Evolutionary conservation across 768 basidiomycete species (phyloP).

Genomic region (Collybia sordida): DNA sequence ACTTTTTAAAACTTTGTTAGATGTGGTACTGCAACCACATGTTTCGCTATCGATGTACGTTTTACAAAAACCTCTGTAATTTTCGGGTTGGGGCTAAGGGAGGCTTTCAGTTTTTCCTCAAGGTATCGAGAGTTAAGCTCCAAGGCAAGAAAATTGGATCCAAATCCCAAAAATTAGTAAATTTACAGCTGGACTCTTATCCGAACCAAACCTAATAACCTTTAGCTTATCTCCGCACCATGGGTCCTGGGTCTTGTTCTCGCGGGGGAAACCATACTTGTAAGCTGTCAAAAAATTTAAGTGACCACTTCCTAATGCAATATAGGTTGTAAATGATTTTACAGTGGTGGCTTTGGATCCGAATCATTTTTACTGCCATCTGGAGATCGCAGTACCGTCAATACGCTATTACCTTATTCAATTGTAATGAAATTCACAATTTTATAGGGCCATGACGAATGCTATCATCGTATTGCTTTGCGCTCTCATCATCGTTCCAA

Average conservation of each 20-base stretch:
- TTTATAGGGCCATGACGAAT: background rate
- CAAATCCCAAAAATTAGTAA: no score
- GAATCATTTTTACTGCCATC: background rate
- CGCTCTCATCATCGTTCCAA: background rate
- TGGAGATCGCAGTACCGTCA: background rate
- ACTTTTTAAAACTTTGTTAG: background rate
- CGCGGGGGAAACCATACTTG: background rate
- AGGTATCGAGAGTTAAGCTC: background rate
- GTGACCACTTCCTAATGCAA: background rate
- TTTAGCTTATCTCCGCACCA: background rate
- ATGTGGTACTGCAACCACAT: background rate
- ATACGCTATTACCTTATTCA: background rate
- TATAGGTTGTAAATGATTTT: background rate
- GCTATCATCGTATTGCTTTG: background rate
- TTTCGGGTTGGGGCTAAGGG: background rate
- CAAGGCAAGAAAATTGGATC: no score
- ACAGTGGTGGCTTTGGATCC: background rate
- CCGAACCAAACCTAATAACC: background rate
- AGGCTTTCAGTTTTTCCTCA: background rate
- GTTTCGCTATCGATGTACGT: conserved; percentile 4
- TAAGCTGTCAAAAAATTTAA: background rate
- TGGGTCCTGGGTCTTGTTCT: background rate
- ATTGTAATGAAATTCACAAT: background rate
- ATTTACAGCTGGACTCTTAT: no score
- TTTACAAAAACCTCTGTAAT: no score